These are phyloP conservation scores for Colletotrichum scovillei DNA, from an alignment of 2,329 filamentous ascomycete genomes.

Conservation along the genomic window DNA sequence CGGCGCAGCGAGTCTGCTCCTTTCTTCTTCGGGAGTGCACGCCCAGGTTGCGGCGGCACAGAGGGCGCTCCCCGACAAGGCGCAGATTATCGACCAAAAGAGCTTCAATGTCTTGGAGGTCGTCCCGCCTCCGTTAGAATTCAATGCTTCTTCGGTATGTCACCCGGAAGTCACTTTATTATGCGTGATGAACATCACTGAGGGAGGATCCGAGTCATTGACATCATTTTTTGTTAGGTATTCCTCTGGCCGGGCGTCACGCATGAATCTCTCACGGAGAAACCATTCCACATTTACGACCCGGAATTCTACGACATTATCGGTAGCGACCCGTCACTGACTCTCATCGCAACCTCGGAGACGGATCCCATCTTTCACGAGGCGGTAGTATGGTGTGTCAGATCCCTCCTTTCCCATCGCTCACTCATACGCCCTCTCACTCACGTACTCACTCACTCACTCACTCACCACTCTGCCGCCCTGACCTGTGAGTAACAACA, in stretches of 20 bases:
- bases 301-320: constrained; percentile 62
- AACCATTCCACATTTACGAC: constrained; percentile 60
- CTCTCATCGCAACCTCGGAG: constrained; percentile 57
- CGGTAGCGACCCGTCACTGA: constrained; percentile 59
- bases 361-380: constrained; percentile 65
- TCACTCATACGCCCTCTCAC: too few species aligned
- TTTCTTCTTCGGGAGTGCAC: constrained; percentile 27
- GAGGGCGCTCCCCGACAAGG: constrained; percentile 36
- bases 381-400: constrained; percentile 59
- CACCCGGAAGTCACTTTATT: not conserved
- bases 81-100: constrained; percentile 56
- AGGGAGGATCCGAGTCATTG: not conserved
- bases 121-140: constrained; percentile 50
- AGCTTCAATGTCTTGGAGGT: constrained; percentile 54
- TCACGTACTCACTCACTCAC: too few species aligned
- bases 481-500: too few species aligned
- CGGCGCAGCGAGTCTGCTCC: too few species aligned
- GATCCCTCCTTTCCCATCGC: not conserved
- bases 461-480: too few species aligned
- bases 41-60: constrained; percentile 2
- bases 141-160: constrained; percentile 51
- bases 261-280: constrained; percentile 48
- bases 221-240: constrained; percentile 39
- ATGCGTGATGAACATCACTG: too few species aligned
- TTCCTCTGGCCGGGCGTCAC: constrained; percentile 58